Percentiles rank a stretch among this genome's conserved stretches.
Conservation (phyloP, 1,284 basidiomycete genomes). For the Porodaedalea pini region DNA sequence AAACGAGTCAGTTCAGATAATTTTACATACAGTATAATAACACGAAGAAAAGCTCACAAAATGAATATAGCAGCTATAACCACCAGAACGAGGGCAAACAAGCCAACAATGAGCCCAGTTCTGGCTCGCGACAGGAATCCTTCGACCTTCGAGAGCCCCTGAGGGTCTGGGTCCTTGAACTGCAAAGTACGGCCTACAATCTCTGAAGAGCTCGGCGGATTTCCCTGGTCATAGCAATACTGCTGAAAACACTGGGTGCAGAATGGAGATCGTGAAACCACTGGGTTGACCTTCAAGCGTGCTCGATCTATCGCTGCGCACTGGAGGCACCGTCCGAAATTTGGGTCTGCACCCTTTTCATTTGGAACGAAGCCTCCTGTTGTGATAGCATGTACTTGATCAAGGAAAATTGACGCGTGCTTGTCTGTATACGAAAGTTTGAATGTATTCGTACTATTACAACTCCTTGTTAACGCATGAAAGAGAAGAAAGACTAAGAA, state of each 20-base stretch:
- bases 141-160: slow-evolving; percentile 36
- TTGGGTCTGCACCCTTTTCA: slow-evolving; percentile 42
- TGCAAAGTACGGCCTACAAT: slow-evolving; percentile 41
- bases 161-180: slow-evolving; percentile 50
- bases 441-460: slow-evolving; percentile 51
- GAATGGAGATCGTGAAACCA: slow-evolving; percentile 36
- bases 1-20: not conserved
- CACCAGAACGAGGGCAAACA: slow-evolving; percentile 37
- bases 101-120: slow-evolving; percentile 40
- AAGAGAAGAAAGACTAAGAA: no score
- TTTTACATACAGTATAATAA: no score
- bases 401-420: slow-evolving; percentile 47
- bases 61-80: slow-evolving; percentile 35
- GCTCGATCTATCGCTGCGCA: slow-evolving; percentile 54
- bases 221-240: slow-evolving; percentile 50
- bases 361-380: slow-evolving; percentile 56
- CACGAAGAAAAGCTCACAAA: slow-evolving; percentile 37
- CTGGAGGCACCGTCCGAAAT: slow-evolving; percentile 52
- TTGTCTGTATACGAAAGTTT: slow-evolving; percentile 45
- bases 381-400: slow-evolving; percentile 49
- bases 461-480: no score
- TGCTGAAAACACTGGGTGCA: slow-evolving; percentile 48
- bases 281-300: slow-evolving; percentile 34
- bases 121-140: slow-evolving; percentile 40
- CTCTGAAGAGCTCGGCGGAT: slow-evolving; percentile 40